Evolutionary conservation across 768 basidiomycete genomes (phyloP), one percentile per base, ranked within the genome.

Genomic region (Hygrocybe punicea): DNA sequence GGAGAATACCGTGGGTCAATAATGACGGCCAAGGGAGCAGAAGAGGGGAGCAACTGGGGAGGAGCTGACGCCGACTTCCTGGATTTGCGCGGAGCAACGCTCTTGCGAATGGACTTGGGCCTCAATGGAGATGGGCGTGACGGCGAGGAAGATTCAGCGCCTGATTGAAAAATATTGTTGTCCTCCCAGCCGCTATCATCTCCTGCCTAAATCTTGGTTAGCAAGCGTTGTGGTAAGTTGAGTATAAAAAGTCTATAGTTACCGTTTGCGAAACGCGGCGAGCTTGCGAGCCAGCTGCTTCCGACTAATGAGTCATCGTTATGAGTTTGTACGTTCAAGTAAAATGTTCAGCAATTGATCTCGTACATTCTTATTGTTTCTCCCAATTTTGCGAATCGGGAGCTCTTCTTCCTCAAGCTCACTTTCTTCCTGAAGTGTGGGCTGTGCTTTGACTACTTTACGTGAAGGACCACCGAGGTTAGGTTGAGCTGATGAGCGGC

Each of bases 101-200:
- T 78, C 59, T 80, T 73, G 57, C 78, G 66, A 45, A 75, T 64
- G 62, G 69, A 60, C 70, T 78, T 78, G 53, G 75, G 62, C 61
- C 76, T 71, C 57, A 72, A 58, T 45, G 85, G 86, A 5, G 85
- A 81, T 35, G 86, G 84, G 16, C 85, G 85, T 9, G 68, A 70
- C 34, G 91, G 90, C 13, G 89, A 91, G 6, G 89, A 89, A n/a
- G 87, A 88, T 63, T 93, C 91, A 4, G 87, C 86, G n/a, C 89
- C 91, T 8, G 89, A 91, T 66, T 93, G 91, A 68, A 93, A 93
- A 25, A 91, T 83, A 60, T 93, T 93, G 65, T 91, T 91, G 61
- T 92, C 91, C 65, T 93, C 91, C 90, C 91, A 93, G 34, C 89
- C 89, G 63, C 89, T 91, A 53, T 90, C 89, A 37, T 89, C 86